These are phyloP conservation scores for Anthracocystis walkeri DNA, from an alignment of 1,284 basidiomycete species.

Conservation along the genomic window DNA sequence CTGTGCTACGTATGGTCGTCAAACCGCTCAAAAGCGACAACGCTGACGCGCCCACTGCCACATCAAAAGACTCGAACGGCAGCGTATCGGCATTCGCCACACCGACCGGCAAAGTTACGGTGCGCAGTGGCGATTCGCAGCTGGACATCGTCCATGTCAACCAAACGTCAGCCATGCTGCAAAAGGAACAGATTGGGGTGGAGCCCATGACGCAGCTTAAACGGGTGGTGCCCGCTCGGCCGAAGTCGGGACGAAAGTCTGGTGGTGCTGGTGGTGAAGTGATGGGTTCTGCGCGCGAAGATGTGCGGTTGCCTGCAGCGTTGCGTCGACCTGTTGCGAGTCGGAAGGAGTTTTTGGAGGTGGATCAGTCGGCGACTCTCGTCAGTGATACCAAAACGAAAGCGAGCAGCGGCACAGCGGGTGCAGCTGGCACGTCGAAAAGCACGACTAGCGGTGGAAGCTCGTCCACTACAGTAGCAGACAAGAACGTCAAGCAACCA, in stretches of 20 bases:
- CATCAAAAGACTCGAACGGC: constrained; percentile 13
- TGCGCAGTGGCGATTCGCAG: constrained; percentile 36
- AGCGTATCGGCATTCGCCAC: constrained; percentile 23
- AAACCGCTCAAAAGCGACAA: constrained; percentile 35
- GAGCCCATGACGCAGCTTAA: constrained; percentile 49
- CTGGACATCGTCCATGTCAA: constrained; percentile 62
- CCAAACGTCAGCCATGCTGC: constrained; percentile 64
- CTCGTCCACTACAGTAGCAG: constrained; percentile 1
- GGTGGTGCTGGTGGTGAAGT: constrained; percentile 13
- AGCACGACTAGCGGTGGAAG: not conserved
- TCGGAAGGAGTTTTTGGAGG: constrained; percentile 22
- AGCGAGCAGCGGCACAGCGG: not conserved
- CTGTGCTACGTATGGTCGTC: constrained; percentile 46
- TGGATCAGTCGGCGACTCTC: not conserved
- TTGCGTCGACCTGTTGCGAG: constrained; percentile 28
- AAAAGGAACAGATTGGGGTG: constrained; percentile 51
- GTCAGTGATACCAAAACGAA: constrained; percentile 12
- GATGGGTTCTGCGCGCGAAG: not conserved
- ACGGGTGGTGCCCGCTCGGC: constrained; percentile 25
- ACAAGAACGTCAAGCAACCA: constrained; percentile 11
- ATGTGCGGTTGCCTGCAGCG: constrained; percentile 34
- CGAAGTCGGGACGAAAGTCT: constrained; percentile 33
- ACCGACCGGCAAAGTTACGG: constrained; percentile 43
- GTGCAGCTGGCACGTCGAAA: not conserved
- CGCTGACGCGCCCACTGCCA: constrained; percentile 6